A percentile compares a stretch with the other conserved stretches of the same genome.
Evolutionary conservation across 23 red algal genomes (phyloP).

Genomic region (Chondrus crispus): DNA sequence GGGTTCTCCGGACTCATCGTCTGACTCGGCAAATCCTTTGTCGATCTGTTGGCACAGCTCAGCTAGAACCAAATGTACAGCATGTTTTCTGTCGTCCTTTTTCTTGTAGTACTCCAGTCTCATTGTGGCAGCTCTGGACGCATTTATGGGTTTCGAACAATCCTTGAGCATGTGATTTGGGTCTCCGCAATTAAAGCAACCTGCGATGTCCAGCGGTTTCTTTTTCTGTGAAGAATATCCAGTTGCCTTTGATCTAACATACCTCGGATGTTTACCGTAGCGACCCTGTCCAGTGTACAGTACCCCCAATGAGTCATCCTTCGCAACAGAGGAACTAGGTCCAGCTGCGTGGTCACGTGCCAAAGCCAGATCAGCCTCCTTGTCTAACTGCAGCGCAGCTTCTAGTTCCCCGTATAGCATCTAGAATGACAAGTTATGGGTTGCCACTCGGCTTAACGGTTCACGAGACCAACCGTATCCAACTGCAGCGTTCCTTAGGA

Average conservation of each 20-base stretch:
- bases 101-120: neutral
- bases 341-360: neutral
- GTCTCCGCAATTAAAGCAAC: slow-evolving; percentile 18
- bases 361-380: neutral
- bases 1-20: no score
- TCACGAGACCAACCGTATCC: neutral
- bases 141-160: neutral
- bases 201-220: neutral
- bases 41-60: neutral
- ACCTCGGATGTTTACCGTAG: neutral
- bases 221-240: neutral
- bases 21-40: no score
- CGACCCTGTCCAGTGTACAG: slow-evolving; percentile 6
- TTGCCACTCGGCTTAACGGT: neutral
- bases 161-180: neutral
- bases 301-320: neutral
- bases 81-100: neutral
- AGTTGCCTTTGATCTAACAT: neutral
- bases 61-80: neutral
- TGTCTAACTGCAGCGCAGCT: neutral
- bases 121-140: neutral
- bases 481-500: neutral
- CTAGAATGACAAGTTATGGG: neutral
- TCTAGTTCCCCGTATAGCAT: slow-evolving; percentile 2
- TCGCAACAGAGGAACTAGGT: neutral